Percentiles rank a stretch among this genome's conserved stretches.
Conservation (phyloP, 148 eudicot genomes). For the Vaccinium darrowii region DNA sequence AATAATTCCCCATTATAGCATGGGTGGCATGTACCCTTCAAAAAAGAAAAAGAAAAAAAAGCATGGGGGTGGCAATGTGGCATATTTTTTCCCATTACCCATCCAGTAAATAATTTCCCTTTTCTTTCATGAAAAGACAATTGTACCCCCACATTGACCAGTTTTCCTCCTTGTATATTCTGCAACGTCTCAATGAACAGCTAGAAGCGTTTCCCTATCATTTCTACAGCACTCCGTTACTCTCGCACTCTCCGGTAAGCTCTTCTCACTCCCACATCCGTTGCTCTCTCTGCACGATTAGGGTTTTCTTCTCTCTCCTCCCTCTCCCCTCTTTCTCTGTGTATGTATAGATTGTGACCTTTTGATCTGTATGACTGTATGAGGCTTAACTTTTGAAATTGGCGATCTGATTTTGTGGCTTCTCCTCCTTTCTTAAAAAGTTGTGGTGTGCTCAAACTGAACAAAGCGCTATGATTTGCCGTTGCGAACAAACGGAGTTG, state of each 20-base stretch:
- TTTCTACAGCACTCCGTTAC: background rate
- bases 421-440: background rate
- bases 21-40: no score
- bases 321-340: background rate
- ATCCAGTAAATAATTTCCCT: no score
- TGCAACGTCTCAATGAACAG: background rate
- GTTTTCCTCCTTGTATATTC: background rate
- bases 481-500: background rate
- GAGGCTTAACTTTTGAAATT: background rate
- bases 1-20: no score
- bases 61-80: no score
- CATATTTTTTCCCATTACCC: no score
- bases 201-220: background rate
- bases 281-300: no score
- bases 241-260: slow-evolving; percentile 4
- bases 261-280: background rate
- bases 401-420: background rate
- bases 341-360: background rate
- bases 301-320: background rate
- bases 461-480: background rate
- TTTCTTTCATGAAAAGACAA: no score
- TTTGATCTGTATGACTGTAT: background rate
- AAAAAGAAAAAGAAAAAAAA: no score
- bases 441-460: background rate
- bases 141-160: no score